These are phyloP conservation scores for Clathrospora elynae DNA, from an alignment of 2,329 filamentous ascomycete genomes.

Conservation along the genomic window DNA sequence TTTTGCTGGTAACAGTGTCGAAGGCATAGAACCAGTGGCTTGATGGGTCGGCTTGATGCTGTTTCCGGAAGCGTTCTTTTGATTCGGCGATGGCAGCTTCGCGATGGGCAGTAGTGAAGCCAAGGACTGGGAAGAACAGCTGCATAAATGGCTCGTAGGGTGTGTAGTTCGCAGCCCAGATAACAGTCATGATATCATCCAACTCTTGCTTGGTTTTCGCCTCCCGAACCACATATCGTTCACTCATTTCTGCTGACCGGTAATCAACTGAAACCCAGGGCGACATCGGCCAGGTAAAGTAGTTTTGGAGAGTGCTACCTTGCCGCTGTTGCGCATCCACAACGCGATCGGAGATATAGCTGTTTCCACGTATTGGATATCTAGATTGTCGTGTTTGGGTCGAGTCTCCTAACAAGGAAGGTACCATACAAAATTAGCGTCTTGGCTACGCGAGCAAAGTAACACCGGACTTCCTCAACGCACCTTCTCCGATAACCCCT, in stretches of 20 bases:
- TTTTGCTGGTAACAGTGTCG: conserved; percentile 26
- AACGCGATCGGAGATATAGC: conserved; percentile 37
- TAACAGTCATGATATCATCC: conserved; percentile 39
- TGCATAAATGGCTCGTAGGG: conserved; percentile 46
- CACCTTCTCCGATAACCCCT: conserved; percentile 25
- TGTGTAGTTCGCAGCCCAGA: conserved; percentile 44
- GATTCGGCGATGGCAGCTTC: conserved; percentile 35
- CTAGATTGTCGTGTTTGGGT: conserved; percentile 31
- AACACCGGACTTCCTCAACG: conserved; percentile 20
- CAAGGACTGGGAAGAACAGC: conserved; percentile 43
- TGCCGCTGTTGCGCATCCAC: conserved; percentile 24
- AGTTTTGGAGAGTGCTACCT: conserved; percentile 13
- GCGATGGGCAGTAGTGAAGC: conserved; percentile 33
- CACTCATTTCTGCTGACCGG: conserved; percentile 20
- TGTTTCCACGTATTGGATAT: conserved; percentile 25
- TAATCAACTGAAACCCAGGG: conserved; percentile 28
- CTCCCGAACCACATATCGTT: conserved; percentile 34
- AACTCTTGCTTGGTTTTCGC: conserved; percentile 37
- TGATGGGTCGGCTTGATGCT: conserved; percentile 30
- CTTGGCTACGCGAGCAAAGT: conserved; percentile 32
- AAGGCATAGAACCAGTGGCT: conserved; percentile 45
- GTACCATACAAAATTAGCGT: conserved; percentile 25
- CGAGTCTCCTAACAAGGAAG: conserved; percentile 31
- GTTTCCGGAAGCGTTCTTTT: conserved; percentile 39
- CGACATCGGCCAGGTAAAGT: conserved; percentile 26